Base-by-base conservation (phyloP, 2,329 filamentous ascomycete species). In the Colletotrichum sp. region DNA sequence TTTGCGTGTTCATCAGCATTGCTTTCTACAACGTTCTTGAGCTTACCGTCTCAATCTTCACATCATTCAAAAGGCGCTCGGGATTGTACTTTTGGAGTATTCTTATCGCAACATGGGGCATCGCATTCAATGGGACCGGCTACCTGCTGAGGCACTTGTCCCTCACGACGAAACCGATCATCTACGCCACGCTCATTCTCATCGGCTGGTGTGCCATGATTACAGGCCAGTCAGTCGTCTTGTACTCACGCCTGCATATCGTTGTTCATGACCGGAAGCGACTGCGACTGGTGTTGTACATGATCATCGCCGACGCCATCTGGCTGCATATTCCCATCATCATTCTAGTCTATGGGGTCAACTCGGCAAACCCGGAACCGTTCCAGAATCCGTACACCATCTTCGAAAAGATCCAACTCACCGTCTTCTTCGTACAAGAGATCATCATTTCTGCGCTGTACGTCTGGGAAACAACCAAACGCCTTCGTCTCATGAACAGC, bases 231-330 rank as follows among this genome's bases (percentile, higher is more conserved):
- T 89, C 88, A 0, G 78, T 92, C 13, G 91, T 93, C 5, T 83
- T 93, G 3, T 93, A 90, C 84, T 92, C 90, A 1, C 87, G 91
- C 12, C 85, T 93, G 1, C 90, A 92, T 79, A 84, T 93, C 1
- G 86, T 93, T 14, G 82, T 91, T 4, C 87, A 86, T 13, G 89
- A 90, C 84, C 59, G 86, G 5, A 81, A 81, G 4, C 80, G 88
- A 3, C 83, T 92, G 0, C 86, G 85, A 8, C 84, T 84, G 13
- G 87, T 91, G 0, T 83, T 92, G 2, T 85, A 80, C 71, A 91
- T 93, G 87, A 92, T 93, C 73, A 86, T 92, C 52, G 78, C 86
- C 71, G 87, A 92, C 78, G 85, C 85, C 18, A 76, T 92, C 38
- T 69, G 91, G 16, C 81, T 91, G n/a, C 89, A 92, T 77, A 82